Percentiles rank a stretch among this genome's conserved stretches.
These are phyloP conservation scores for Grammothele lineata DNA, from an alignment of 768 basidiomycete genomes.

Conservation along the genomic window DNA sequence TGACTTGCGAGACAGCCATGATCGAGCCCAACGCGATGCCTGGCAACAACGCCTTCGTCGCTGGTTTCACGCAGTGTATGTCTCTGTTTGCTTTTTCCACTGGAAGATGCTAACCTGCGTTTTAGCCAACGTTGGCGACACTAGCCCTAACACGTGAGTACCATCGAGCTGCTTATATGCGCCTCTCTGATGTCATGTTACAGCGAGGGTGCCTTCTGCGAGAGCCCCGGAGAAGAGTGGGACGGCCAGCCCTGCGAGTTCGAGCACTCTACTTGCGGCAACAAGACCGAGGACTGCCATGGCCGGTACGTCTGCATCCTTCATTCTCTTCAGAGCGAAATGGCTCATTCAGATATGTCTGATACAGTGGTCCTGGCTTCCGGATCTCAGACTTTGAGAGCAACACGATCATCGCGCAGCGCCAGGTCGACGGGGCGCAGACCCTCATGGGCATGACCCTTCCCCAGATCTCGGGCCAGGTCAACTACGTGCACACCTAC, in stretches of 20 bases:
- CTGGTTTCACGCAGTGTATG: conserved; percentile 72
- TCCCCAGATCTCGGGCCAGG: conserved; percentile 49
- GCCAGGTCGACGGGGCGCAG: conserved; percentile 67
- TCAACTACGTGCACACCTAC: conserved; percentile 68
- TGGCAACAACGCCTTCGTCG: conserved; percentile 66
- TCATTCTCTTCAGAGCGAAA: no score
- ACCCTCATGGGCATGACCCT: conserved; percentile 51
- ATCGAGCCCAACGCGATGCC: conserved; percentile 64
- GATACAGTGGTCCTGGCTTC: conserved; percentile 70
- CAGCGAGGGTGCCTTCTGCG: conserved; percentile 70
- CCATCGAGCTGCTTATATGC: no score
- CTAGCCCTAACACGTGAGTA: conserved; percentile 73
- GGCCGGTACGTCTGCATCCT: conserved; percentile 49
- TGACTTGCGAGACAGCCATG: conserved; percentile 36
- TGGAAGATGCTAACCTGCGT: not conserved
- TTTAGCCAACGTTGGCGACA: conserved; percentile 77
- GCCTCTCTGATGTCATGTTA: not conserved
- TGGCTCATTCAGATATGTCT: not conserved
- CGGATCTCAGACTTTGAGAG: conserved; percentile 71
- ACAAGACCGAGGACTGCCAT: conserved; percentile 61
- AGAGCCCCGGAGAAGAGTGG: conserved; percentile 65
- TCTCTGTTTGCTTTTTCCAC: no score
- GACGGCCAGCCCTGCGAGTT: conserved; percentile 69
- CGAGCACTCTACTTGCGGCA: conserved; percentile 72
- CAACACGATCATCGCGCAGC: conserved; percentile 65